These are phyloP conservation scores for Venturia pyrina DNA, from an alignment of 2,329 filamentous ascomycete species.

Conservation along the genomic window DNA sequence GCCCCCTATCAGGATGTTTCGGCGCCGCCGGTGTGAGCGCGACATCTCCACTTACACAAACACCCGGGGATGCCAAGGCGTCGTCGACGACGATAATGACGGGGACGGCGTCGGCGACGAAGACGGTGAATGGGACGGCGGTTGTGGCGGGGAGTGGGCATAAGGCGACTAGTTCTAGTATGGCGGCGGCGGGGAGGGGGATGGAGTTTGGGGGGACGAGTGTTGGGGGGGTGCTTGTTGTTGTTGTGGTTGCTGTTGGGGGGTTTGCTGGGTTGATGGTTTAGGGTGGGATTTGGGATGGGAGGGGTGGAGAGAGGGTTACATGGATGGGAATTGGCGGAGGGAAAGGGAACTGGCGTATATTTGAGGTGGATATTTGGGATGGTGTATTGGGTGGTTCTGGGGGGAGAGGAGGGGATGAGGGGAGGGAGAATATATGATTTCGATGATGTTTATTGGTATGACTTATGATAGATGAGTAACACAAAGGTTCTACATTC, in stretches of 20 bases:
- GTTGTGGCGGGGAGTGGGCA: neutral
- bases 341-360: too few species aligned
- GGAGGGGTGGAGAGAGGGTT: too few species aligned
- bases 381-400: too few species aligned
- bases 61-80: neutral
- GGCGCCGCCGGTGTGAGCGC: neutral
- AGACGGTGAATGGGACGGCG: neutral
- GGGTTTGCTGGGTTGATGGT: neutral
- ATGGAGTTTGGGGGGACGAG: neutral
- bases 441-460: too few species aligned
- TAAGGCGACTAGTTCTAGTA: neutral
- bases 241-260: neutral
- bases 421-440: too few species aligned
- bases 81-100: neutral
- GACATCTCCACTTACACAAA: neutral
- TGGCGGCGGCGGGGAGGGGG: neutral
- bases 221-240: neutral
- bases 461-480: too few species aligned
- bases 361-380: too few species aligned
- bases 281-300: neutral
- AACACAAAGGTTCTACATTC: too few species aligned
- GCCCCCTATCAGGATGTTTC: neutral
- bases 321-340: too few species aligned
- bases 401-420: too few species aligned
- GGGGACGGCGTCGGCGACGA: neutral